A percentile compares a stretch with the other conserved stretches of the same genome.
These are phyloP conservation scores for Suillus decipiens DNA, from an alignment of 768 basidiomycete species.

Conservation along the genomic window DNA sequence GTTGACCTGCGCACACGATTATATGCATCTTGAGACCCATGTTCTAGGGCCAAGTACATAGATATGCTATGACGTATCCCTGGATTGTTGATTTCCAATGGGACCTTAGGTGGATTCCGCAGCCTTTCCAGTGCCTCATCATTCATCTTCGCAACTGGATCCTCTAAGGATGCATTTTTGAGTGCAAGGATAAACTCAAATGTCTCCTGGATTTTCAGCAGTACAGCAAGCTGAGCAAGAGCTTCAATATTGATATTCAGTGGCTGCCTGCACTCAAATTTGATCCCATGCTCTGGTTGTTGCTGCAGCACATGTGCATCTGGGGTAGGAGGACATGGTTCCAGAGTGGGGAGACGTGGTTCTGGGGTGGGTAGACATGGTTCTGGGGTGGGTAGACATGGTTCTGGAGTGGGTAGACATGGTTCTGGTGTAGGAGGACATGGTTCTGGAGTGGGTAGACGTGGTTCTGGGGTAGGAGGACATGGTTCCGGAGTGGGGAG, in stretches of 20 bases:
- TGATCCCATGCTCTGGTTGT: too few relatives aligned
- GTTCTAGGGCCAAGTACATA: not conserved
- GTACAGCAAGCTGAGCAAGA: not conserved
- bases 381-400: too few relatives aligned
- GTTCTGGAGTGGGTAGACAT: too few relatives aligned
- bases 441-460: not conserved
- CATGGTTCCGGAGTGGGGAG: not conserved
- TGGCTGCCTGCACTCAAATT: not conserved
- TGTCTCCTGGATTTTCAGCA: not conserved
- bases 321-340: too few relatives aligned
- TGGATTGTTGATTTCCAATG: not conserved
- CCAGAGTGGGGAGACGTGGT: too few relatives aligned
- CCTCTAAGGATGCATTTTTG: not conserved
- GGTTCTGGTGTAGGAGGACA: not conserved
- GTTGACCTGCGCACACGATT: constrained; percentile 24
- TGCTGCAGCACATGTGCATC: too few relatives aligned
- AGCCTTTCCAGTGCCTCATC: constrained; percentile 1
- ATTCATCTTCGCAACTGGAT: not conserved
- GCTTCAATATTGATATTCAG: not conserved
- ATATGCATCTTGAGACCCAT: constrained; percentile 37
- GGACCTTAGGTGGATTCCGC: not conserved
- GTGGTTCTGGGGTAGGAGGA: too few relatives aligned
- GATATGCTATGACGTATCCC: not conserved
- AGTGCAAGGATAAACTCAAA: not conserved
- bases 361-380: too few relatives aligned